A percentile compares a stretch with the other conserved stretches of the same genome.
Conservation (phyloP, 495 filamentous ascomycete species). For the Evansstolkia leycettana region DNA sequence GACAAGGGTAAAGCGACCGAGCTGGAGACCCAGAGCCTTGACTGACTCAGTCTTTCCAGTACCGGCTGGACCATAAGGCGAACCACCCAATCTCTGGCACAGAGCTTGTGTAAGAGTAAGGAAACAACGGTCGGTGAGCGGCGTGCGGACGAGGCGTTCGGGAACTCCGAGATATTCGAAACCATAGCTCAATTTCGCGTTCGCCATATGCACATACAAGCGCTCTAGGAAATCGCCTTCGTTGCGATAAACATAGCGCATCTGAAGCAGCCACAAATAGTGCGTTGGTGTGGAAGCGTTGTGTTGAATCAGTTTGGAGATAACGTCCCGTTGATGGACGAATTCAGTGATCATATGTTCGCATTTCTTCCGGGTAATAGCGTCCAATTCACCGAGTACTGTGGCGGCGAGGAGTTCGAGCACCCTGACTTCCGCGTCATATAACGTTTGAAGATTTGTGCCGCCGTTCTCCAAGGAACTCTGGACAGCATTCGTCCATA, state of each 20-base stretch:
- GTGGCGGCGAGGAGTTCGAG: constrained; percentile 73
- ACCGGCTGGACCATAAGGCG: constrained; percentile 92
- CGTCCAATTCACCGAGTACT: constrained; percentile 82
- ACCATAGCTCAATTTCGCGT: constrained; percentile 87
- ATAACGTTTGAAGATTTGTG: constrained; percentile 48
- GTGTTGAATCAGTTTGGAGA: constrained; percentile 64
- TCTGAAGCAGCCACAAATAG: constrained; percentile 89
- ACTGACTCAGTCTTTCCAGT: constrained; percentile 99
- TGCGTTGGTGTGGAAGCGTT: constrained; percentile 70
- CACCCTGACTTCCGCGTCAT: constrained; percentile 64
- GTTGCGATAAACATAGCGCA: constrained; percentile 83
- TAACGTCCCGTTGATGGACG: constrained; percentile 89
- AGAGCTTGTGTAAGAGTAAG: constrained; percentile 92
- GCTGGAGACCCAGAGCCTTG: constrained; percentile 90
- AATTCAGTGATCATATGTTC: constrained; percentile 98
- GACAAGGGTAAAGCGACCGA: constrained; percentile 93
- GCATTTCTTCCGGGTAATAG: constrained; percentile 85
- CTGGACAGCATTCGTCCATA: constrained; percentile 82
- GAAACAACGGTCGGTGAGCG: constrained; percentile 95
- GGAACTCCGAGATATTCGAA: constrained; percentile 97
- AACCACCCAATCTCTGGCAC: constrained; percentile 88
- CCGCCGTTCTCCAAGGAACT: constrained; percentile 59
- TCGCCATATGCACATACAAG: constrained; percentile 90
- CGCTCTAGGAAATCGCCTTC: constrained; percentile 75
- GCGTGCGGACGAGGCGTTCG: constrained; percentile 89